A percentile compares a stretch with the other conserved stretches of the same genome.
Evolutionary conservation across 2,329 filamentous ascomycete genomes (phyloP).

Genomic region (Pyrenophora teres): DNA sequence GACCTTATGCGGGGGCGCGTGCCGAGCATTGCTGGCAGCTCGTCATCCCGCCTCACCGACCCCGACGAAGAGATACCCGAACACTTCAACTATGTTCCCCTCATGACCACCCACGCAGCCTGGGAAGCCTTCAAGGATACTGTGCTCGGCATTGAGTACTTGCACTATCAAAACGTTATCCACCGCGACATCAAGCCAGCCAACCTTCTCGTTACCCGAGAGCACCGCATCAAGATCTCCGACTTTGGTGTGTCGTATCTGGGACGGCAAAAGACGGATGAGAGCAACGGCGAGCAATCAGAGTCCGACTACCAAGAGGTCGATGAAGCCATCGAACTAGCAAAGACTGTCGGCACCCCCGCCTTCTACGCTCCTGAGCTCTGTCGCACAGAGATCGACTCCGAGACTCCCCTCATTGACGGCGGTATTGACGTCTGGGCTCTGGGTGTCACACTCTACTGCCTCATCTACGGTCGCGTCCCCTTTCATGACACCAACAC

Average conservation of each 20-base stretch:
- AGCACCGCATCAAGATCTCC: constrained; percentile 92
- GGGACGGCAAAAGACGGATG: constrained; percentile 82
- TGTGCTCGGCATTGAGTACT: constrained; percentile 88
- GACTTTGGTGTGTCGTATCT: constrained; percentile 99
- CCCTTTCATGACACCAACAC: constrained; percentile 92
- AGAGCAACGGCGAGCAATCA: constrained; percentile 71
- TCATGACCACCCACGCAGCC: constrained; percentile 83
- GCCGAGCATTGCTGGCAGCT: constrained; percentile 80
- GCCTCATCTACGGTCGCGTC: constrained; percentile 89
- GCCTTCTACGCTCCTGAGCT: constrained; percentile 97
- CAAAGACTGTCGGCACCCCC: constrained; percentile 95
- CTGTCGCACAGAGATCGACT: constrained; percentile 79
- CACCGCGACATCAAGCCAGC: constrained; percentile 64
- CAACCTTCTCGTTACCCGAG: constrained; percentile 84
- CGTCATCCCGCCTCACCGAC: constrained; percentile 59
- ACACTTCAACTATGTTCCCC: constrained; percentile 90
- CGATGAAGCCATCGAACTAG: constrained; percentile 92
- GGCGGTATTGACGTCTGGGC: constrained; percentile 98
- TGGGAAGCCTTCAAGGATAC: constrained; percentile 89
- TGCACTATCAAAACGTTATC: constrained; percentile 62
- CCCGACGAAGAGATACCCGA: constrained; percentile 69
- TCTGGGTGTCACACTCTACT: constrained; percentile 92
- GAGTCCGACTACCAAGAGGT: constrained; percentile 85
- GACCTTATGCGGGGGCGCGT: constrained; percentile 67
- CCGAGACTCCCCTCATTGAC: constrained; percentile 74